Evolutionary conservation across 2,329 filamentous ascomycete species (phyloP).

Genomic region (Colletotrichum sp.): DNA sequence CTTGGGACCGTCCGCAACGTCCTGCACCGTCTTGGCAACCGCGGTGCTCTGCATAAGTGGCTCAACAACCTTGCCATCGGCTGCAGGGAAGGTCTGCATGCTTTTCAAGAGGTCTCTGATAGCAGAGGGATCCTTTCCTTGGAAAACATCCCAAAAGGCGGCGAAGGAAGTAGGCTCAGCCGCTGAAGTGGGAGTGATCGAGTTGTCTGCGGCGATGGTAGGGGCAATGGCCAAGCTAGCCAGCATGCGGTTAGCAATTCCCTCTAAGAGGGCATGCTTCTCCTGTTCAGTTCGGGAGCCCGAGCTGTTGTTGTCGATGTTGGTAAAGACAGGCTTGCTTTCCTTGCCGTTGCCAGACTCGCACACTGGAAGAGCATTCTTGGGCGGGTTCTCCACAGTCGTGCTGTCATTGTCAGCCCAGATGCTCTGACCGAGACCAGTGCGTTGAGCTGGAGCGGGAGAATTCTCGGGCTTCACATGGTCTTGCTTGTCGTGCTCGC

Average conservation of each 20-base stretch:
- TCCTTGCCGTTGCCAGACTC: not conserved
- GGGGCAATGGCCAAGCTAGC: not conserved
- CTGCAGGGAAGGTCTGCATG: not conserved
- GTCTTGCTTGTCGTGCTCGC: not conserved
- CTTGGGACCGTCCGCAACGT: not conserved
- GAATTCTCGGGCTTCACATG: not conserved
- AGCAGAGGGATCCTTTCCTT: not conserved
- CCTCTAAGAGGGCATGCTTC: not conserved
- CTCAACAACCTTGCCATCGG: not conserved
- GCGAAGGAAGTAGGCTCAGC: not conserved
- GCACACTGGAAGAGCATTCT: not conserved
- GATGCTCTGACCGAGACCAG: not conserved
- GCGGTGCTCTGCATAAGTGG: not conserved
- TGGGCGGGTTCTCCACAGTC: not conserved
- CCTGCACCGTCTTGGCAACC: not conserved
- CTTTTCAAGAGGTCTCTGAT: not conserved
- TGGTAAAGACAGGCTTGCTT: not conserved
- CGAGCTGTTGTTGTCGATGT: not conserved
- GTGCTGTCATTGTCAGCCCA: not conserved
- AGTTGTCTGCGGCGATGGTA: not conserved
- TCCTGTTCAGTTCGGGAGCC: not conserved
- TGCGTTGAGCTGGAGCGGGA: not conserved
- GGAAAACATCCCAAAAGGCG: not conserved
- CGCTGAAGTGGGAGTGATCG: not conserved
- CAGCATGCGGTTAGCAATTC: not conserved